Conservation (phyloP, 306 rosid species). For the Rosa chinensis region DNA sequence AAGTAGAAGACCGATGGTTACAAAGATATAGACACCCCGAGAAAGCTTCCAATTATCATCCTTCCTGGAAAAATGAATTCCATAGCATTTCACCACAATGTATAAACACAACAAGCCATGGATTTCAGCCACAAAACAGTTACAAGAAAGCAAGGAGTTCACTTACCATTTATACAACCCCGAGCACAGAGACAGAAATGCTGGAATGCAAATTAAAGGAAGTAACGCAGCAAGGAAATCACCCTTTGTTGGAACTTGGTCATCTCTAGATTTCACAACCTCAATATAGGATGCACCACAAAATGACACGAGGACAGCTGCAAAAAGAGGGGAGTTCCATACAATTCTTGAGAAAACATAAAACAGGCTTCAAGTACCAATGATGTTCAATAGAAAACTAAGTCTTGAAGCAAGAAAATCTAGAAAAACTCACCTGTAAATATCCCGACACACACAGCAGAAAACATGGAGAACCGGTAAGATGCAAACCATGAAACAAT, state of each 20-base stretch:
- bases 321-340: conserved; percentile 7
- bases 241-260: conserved; percentile 70
- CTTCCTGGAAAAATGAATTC: conserved; percentile 64
- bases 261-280: conserved; percentile 77
- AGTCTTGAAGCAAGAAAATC: conserved; percentile 9
- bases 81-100: conserved; percentile 23
- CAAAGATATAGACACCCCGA: conserved; percentile 82
- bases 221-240: conserved; percentile 98
- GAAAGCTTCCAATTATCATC: conserved; percentile 98
- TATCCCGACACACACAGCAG: conserved; percentile 78
- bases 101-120: conserved; percentile 9
- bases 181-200: conserved; percentile 87
- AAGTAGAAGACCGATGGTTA: conserved; percentile 84
- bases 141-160: conserved; percentile 7
- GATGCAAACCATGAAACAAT: conserved; percentile 97
- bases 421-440: conserved; percentile 64
- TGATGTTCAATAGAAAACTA: conserved; percentile 8
- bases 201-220: conserved; percentile 93
- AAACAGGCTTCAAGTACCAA: conserved; percentile 16
- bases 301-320: conserved; percentile 86
- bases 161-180: conserved; percentile 94
- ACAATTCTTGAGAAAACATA: conserved; percentile 9
- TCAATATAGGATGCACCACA: conserved; percentile 90
- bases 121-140: conserved; percentile 5
- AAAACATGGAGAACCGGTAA: conserved; percentile 82